Percentiles rank a stretch among this genome's conserved stretches.
Evolutionary conservation across 192 early-diverging fungal genomes (phyloP).

Genomic region (Phycomyces blakesleeanus): DNA sequence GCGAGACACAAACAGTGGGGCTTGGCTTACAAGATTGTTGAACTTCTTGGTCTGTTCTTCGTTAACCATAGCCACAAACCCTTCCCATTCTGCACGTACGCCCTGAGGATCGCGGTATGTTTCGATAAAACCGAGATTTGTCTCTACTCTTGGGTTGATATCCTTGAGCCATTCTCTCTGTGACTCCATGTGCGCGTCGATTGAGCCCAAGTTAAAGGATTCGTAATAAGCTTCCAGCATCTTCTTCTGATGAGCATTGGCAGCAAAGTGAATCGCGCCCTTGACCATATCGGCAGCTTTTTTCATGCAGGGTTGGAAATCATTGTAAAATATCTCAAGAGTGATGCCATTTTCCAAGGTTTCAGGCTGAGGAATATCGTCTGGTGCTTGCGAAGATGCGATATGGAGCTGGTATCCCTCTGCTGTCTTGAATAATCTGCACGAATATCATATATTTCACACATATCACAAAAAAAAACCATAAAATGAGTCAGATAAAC

Average conservation of each 20-base stretch:
- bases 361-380: constrained; percentile 11
- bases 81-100: constrained; percentile 62
- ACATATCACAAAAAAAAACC: too few relatives aligned
- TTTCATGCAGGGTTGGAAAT: constrained; percentile 42
- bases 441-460: too few relatives aligned
- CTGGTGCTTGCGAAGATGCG: constrained; percentile 31
- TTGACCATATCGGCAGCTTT: constrained; percentile 39
- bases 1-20: constrained; percentile 40
- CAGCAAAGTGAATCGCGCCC: constrained; percentile 43
- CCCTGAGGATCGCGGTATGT: constrained; percentile 62
- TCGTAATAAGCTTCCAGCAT: constrained; percentile 50
- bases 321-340: constrained; percentile 44
- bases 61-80: constrained; percentile 62
- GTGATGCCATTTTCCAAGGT: constrained; percentile 31
- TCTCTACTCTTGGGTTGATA: constrained; percentile 53
- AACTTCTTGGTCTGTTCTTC: constrained; percentile 57
- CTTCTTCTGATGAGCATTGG: constrained; percentile 49
- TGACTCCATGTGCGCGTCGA: constrained; percentile 54
- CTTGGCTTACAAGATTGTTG: constrained; percentile 49
- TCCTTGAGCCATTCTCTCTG: constrained; percentile 56
- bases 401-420: constrained; percentile 23
- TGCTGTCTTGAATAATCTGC: not conserved
- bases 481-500: too few relatives aligned
- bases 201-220: constrained; percentile 53
- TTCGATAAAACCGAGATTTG: constrained; percentile 62